These are phyloP conservation scores for Pichia inconspicua DNA, from an alignment of 1,139 yeast genomes.

Conservation along the genomic window DNA sequence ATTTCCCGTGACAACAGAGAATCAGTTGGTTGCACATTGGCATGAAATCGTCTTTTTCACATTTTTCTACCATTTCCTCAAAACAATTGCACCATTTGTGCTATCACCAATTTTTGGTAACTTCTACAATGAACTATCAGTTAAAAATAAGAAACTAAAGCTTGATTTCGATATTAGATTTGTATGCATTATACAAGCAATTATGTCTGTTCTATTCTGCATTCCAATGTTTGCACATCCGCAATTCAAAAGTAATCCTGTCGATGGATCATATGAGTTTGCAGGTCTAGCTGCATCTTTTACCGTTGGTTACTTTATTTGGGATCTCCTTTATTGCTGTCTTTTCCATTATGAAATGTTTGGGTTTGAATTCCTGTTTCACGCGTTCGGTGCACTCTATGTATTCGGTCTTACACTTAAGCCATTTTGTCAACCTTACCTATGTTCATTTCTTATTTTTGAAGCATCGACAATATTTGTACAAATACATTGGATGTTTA, in stretches of 20 bases:
- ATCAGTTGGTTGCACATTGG: slow-evolving; percentile 39
- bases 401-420: slow-evolving; percentile 38
- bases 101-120: slow-evolving; percentile 24
- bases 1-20: slow-evolving; percentile 34
- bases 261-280: slow-evolving; percentile 42
- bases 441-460: slow-evolving; percentile 45
- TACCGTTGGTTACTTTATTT: slow-evolving; percentile 46
- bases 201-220: slow-evolving; percentile 35
- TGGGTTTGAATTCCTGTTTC: slow-evolving; percentile 47
- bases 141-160: slow-evolving; percentile 21
- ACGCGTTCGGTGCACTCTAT: slow-evolving; percentile 46
- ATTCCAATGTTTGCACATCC: slow-evolving; percentile 46
- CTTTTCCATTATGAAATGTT: slow-evolving; percentile 36
- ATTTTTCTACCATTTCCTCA: slow-evolving; percentile 34
- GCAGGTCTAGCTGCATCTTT: slow-evolving; percentile 41
- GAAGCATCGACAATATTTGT: slow-evolving; percentile 56
- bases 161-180: slow-evolving; percentile 50
- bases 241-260: slow-evolving; percentile 33
- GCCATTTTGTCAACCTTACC: slow-evolving; percentile 47
- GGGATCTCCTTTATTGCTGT: slow-evolving; percentile 47
- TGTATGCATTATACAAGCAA: slow-evolving; percentile 48
- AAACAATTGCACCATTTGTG: slow-evolving; percentile 30
- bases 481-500: slow-evolving; percentile 51
- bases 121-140: slow-evolving; percentile 18
- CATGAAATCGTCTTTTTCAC: slow-evolving; percentile 41